Percentiles rank a stretch among this genome's conserved stretches.
These are phyloP conservation scores for Phytophthora foliorum DNA, from an alignment of 352 stramenopile species.

Conservation along the genomic window DNA sequence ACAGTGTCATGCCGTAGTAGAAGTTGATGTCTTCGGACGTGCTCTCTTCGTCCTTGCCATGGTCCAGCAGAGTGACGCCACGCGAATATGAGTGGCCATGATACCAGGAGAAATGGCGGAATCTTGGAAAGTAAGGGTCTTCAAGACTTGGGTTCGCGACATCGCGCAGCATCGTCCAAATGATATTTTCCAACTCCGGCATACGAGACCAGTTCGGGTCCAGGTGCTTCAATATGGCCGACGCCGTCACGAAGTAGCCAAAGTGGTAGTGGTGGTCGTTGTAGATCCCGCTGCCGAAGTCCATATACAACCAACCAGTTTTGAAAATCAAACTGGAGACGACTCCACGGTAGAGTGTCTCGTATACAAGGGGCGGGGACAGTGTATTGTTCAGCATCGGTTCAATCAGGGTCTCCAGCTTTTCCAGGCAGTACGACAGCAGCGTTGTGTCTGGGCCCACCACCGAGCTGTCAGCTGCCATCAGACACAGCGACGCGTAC, in stretches of 20 bases:
- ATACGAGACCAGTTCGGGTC: constrained; percentile 70
- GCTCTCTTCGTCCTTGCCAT: constrained; percentile 83
- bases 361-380: constrained; percentile 63
- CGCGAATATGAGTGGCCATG: constrained; percentile 82
- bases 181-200: constrained; percentile 62
- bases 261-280: constrained; percentile 91
- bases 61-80: constrained; percentile 61
- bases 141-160: constrained; percentile 69
- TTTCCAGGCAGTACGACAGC: constrained; percentile 58
- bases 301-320: constrained; percentile 55
- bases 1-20: constrained; percentile 84
- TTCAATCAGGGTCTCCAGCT: constrained; percentile 64
- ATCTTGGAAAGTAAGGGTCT: constrained; percentile 68
- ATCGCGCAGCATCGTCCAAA: constrained; percentile 76
- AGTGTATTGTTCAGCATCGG: constrained; percentile 71
- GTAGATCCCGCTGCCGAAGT: constrained; percentile 85
- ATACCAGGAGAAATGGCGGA: constrained; percentile 84
- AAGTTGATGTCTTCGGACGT: constrained; percentile 88
- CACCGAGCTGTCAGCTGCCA: constrained; percentile 62
- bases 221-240: constrained; percentile 70
- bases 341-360: constrained; percentile 73
- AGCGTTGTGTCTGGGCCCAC: constrained; percentile 59
- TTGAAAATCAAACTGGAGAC: constrained; percentile 58
- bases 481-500: constrained; percentile 81
- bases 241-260: constrained; percentile 75